Evolutionary conservation across 1,139 yeast genomes (phyloP).

Genomic region (Yamadazyma spencermartinsiae): DNA sequence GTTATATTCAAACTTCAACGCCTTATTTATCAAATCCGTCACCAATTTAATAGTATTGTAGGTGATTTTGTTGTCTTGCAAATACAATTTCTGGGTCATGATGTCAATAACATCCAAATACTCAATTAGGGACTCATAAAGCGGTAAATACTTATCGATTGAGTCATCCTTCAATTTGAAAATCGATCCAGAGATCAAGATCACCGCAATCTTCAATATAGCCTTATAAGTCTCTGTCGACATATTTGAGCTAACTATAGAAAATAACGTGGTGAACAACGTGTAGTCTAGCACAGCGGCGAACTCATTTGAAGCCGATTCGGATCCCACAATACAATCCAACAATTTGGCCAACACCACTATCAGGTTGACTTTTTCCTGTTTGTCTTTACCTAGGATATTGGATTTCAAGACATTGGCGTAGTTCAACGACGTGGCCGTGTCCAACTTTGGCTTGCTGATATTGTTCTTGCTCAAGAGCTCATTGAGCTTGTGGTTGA

Average conservation of each 20-base stretch:
- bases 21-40: slow-evolving; percentile 45
- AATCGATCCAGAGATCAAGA: slow-evolving; percentile 46
- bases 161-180: slow-evolving; percentile 36
- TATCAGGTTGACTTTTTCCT: slow-evolving; percentile 54
- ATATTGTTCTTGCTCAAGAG: slow-evolving; percentile 38
- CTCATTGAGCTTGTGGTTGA: slow-evolving; percentile 48
- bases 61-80: slow-evolving; percentile 47
- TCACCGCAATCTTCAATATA: slow-evolving; percentile 44
- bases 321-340: slow-evolving; percentile 43
- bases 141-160: slow-evolving; percentile 37
- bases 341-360: slow-evolving; percentile 54
- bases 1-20: slow-evolving; percentile 39
- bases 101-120: slow-evolving; percentile 45
- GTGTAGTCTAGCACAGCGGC: slow-evolving; percentile 39
- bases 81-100: slow-evolving; percentile 40
- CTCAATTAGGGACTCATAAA: slow-evolving; percentile 44
- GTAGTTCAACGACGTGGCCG: slow-evolving; percentile 35
- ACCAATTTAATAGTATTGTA: slow-evolving; percentile 48
- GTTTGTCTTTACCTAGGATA: slow-evolving; percentile 49
- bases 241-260: slow-evolving; percentile 45
- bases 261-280: slow-evolving; percentile 43
- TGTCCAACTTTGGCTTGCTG: slow-evolving; percentile 34
- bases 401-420: slow-evolving; percentile 37
- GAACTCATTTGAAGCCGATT: slow-evolving; percentile 37
- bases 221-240: slow-evolving; percentile 53